Evolutionary conservation across 164 flowering plant species (phyloP).

Genomic region (Kalanchoe fedtschenkoi): DNA sequence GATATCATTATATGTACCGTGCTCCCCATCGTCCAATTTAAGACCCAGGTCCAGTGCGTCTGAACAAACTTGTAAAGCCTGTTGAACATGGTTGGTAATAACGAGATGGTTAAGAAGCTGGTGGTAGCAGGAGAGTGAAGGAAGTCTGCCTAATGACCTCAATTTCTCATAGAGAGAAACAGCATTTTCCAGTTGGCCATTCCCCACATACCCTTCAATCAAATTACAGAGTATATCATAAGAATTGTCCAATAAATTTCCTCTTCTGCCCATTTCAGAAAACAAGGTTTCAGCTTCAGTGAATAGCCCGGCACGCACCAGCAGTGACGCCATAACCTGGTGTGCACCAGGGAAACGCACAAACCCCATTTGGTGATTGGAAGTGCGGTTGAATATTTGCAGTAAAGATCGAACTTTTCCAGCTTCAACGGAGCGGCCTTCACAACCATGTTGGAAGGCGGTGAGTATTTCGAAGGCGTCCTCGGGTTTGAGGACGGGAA

Average conservation of each 20-base stretch:
- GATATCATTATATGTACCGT: constrained; percentile 22
- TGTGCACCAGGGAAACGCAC: constrained; percentile 43
- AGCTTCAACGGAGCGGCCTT: constrained; percentile 16
- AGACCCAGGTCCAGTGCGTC: constrained; percentile 41
- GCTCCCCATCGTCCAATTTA: constrained; percentile 18
- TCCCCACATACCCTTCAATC: constrained; percentile 37
- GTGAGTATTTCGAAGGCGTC: constrained; percentile 54
- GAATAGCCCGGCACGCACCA: constrained; percentile 33
- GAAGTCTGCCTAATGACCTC: constrained; percentile 28
- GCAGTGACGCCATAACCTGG: constrained; percentile 59
- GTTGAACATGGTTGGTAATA: constrained; percentile 22
- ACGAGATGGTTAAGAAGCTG: constrained; percentile 36
- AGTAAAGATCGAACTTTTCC: constrained; percentile 49
- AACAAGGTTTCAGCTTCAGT: constrained; percentile 50
- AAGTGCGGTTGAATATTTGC: constrained; percentile 62
- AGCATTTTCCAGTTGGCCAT: constrained; percentile 34
- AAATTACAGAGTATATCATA: constrained; percentile 29
- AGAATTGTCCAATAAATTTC: constrained; percentile 28
- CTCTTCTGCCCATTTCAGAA: constrained; percentile 22
- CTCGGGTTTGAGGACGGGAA: constrained; percentile 37
- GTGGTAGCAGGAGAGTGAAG: constrained; percentile 32
- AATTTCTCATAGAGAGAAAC: constrained; percentile 32
- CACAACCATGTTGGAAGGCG: constrained; percentile 28
- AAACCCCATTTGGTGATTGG: constrained; percentile 28
- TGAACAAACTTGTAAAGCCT: constrained; percentile 30